Evolutionary conservation across 2,329 filamentous ascomycete genomes (phyloP).

Genomic region (Sphaerulina vaccinii): DNA sequence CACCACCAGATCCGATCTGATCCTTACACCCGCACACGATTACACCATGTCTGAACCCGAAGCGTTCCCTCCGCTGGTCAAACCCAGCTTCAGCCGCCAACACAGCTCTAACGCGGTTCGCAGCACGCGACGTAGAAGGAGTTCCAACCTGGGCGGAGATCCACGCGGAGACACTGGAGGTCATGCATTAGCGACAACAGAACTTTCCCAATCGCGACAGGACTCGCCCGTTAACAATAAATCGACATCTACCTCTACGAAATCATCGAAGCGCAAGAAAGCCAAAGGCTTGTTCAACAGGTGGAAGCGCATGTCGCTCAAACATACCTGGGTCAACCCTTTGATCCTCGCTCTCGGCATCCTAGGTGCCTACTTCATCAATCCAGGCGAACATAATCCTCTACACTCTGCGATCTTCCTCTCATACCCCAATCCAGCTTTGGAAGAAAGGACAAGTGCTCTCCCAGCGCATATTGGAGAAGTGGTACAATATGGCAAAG

Average conservation of each 20-base stretch:
- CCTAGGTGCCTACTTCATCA: conserved; percentile 67
- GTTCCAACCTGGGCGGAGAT: conserved; percentile 50
- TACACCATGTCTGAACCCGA: conserved; percentile 17
- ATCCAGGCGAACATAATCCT: conserved; percentile 76
- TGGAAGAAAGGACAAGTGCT: conserved; percentile 35
- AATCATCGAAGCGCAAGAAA: conserved; percentile 49
- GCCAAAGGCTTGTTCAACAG: conserved; percentile 46
- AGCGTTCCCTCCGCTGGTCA: conserved; percentile 18
- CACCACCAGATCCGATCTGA: no score
- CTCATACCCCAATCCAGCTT: conserved; percentile 67
- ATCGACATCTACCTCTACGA: conserved; percentile 22
- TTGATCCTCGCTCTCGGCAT: conserved; percentile 65
- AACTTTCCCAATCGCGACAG: conserved; percentile 9
- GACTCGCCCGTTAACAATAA: conserved; percentile 20
- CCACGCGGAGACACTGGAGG: conserved; percentile 54
- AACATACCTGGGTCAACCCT: conserved; percentile 65
- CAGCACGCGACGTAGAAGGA: conserved; percentile 29
- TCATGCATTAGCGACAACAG: conserved; percentile 49
- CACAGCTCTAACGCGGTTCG: conserved; percentile 18
- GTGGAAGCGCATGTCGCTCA: conserved; percentile 47
- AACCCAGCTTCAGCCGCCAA: conserved; percentile 16
- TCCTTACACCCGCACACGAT: no score
- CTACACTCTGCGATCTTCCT: conserved; percentile 82
- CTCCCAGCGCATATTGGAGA: conserved; percentile 47
- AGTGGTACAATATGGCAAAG: conserved; percentile 76